Percentiles rank a stretch among this genome's conserved stretches.
phyloP scores from a whole-genome alignment of 1,284 basidiomycete genomes.

The Pulchroboletus neoregius region DNA sequence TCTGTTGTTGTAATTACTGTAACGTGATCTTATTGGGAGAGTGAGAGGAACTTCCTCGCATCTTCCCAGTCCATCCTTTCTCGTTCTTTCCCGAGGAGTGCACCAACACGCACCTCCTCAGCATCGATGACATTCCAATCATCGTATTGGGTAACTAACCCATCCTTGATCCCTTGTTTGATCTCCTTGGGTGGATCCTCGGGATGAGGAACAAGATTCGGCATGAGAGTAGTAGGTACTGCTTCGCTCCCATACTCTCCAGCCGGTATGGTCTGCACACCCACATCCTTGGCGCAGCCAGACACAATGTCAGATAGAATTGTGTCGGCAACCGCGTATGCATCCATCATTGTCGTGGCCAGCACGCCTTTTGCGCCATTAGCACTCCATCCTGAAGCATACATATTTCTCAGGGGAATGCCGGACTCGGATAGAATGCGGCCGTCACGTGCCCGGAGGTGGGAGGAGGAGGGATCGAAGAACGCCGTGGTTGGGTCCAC shows the following conservation, averaged over 20 bases:
- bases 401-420: slow-evolving; percentile 58
- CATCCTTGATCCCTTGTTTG: slow-evolving; percentile 46
- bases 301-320: slow-evolving; percentile 55
- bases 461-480: slow-evolving; percentile 50
- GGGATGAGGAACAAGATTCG: slow-evolving; percentile 33
- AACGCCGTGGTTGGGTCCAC: slow-evolving; percentile 56
- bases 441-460: slow-evolving; percentile 51
- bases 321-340: slow-evolving; percentile 74
- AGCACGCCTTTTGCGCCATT: slow-evolving; percentile 91
- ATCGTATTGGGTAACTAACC: slow-evolving; percentile 52
- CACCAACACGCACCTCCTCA: slow-evolving; percentile 63
- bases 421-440: slow-evolving; percentile 49
- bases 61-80: slow-evolving; percentile 75
- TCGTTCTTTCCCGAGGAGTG: slow-evolving; percentile 62
- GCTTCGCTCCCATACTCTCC: slow-evolving; percentile 24
- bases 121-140: slow-evolving; percentile 69
- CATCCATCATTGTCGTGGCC: slow-evolving; percentile 92
- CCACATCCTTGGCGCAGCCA: slow-evolving; percentile 15
- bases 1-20: not conserved
- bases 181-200: slow-evolving; percentile 53
- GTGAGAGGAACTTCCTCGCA: slow-evolving; percentile 40
- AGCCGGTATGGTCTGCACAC: slow-evolving; percentile 14
- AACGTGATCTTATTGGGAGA: slow-evolving; percentile 7
- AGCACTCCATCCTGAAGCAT: slow-evolving; percentile 93
- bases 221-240: slow-evolving; percentile 25